These are phyloP conservation scores for Xerocomus minutiporus DNA, from an alignment of 1,284 basidiomycete species.

Conservation along the genomic window DNA sequence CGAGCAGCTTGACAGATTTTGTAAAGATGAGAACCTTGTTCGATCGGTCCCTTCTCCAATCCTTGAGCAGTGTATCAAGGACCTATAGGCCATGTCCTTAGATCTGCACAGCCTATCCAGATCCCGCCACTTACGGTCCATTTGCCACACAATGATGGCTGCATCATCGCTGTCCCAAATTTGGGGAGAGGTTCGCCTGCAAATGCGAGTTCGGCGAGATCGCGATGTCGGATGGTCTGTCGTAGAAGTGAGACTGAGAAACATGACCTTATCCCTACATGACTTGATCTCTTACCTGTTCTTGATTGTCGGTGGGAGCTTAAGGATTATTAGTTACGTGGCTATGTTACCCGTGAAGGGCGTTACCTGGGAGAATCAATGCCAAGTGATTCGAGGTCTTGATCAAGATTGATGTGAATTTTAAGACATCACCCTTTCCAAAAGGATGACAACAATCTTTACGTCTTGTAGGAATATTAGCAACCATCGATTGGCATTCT, in stretches of 20 bases:
- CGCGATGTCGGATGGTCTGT: slow-evolving; percentile 56
- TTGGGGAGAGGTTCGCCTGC: slow-evolving; percentile 51
- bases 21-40: slow-evolving; percentile 87
- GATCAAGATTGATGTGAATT: slow-evolving; percentile 73
- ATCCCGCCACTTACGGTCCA: slow-evolving; percentile 55
- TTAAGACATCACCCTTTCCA: slow-evolving; percentile 60
- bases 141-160: slow-evolving; percentile 73
- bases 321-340: slow-evolving; percentile 3
- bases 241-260: slow-evolving; percentile 4
- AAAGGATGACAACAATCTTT: slow-evolving; percentile 63
- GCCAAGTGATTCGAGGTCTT: slow-evolving; percentile 84
- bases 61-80: slow-evolving; percentile 57
- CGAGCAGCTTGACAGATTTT: slow-evolving; percentile 76
- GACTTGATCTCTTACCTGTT: slow-evolving; percentile 45
- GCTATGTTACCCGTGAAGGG: not conserved
- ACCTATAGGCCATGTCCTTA: slow-evolving; percentile 42
- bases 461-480: slow-evolving; percentile 39
- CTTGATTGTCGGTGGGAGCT: slow-evolving; percentile 60
- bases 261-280: not conserved
- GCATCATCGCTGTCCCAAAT: slow-evolving; percentile 57
- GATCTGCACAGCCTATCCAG: not conserved
- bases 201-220: slow-evolving; percentile 55
- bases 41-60: slow-evolving; percentile 57
- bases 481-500: not conserved
- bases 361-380: slow-evolving; percentile 68